These are phyloP conservation scores for Hordeum marinum DNA, from an alignment of 176 grass and related monocot genomes.

Conservation along the genomic window DNA sequence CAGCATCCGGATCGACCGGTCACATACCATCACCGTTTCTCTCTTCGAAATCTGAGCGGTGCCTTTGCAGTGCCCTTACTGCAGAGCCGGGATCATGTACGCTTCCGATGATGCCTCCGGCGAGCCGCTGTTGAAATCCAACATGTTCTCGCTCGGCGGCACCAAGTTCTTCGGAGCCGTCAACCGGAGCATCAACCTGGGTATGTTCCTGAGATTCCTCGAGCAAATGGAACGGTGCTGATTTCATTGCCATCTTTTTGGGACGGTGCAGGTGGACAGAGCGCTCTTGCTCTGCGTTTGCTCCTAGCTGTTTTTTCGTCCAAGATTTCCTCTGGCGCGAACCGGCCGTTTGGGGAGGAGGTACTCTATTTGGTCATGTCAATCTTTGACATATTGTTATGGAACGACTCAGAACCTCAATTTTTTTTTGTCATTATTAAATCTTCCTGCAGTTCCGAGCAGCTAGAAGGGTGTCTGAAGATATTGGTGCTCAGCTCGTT, in stretches of 20 bases:
- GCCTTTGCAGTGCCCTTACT: constrained; percentile 58
- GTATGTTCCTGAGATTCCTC: background rate
- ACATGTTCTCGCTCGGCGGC: constrained; percentile 86
- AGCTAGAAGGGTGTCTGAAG: constrained; percentile 81
- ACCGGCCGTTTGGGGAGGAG: constrained; percentile 84
- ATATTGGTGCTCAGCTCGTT: constrained; percentile 90
- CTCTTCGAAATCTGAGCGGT: constrained; percentile 28
- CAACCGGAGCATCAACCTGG: constrained; percentile 83
- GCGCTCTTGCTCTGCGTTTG: constrained; percentile 82
- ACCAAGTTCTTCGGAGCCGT: constrained; percentile 68
- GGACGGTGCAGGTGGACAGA: constrained; percentile 70
- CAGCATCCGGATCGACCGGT: background rate
- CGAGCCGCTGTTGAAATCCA: constrained; percentile 63
- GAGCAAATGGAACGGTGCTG: background rate
- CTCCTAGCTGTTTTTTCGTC: constrained; percentile 89
- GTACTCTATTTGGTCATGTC: background rate
- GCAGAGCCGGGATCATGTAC: constrained; percentile 99
- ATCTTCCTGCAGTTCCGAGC: constrained; percentile 59
- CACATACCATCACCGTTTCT: background rate
- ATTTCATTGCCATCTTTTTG: background rate
- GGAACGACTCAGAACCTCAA: background rate
- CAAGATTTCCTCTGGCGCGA: constrained; percentile 68
- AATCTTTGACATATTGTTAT: background rate
- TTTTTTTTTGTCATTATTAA: background rate
- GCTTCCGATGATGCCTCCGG: constrained; percentile 20